Evolutionary conservation across 2,329 filamentous ascomycete genomes (phyloP), one percentile per base, ranked within the genome.

Genomic region (Fusarium nisikadoi): DNA sequence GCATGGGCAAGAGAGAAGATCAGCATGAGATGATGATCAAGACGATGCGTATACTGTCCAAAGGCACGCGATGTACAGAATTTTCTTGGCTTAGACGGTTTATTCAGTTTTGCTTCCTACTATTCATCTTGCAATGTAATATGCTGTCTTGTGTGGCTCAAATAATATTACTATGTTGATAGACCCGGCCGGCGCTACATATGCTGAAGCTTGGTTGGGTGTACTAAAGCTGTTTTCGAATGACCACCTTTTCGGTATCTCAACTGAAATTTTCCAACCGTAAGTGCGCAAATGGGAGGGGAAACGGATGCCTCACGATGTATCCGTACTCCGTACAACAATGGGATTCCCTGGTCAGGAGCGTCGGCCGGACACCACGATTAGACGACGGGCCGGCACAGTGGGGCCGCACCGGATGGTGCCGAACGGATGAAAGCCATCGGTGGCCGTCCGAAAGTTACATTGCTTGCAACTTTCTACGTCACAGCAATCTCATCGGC

Each of bases 31-130:
- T 54, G 58, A 59, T 72, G 73, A 73, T 64, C 46, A 64, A 62
- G 62, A 67, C 55, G 55, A 65, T 55, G 57, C 50, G 71, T 39
- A 62, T 62, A 62, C 63, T 38, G 53, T 31, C 35, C 31, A 39
- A 55, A 43, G 49, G 35, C 62, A 64, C 57, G 62, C 63, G 29
- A 46, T 75, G 75, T 75, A 75, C 47, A 56, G 70, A 66, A 73
- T 73, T 57, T 72, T 69, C 53, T 62, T 68, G 72, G 62, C 29
- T 70, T 77, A 77, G 72, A 77, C 54, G 64, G 70, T 56, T 60
- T 45, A 62, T 66, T 42, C 38, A 66, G 41, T 47, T 50, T 63
- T 72, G 45, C 65, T 64, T 46, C 54, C 55, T 66, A 33, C 42
- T 41, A 53, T 29, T 54, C 25, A 33, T 41, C 54, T 54, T 68